Percentiles rank a stretch among this genome's conserved stretches.
These are phyloP conservation scores for Peterozyma xylosa DNA, from an alignment of 805 yeast genomes.

Conservation along the genomic window DNA sequence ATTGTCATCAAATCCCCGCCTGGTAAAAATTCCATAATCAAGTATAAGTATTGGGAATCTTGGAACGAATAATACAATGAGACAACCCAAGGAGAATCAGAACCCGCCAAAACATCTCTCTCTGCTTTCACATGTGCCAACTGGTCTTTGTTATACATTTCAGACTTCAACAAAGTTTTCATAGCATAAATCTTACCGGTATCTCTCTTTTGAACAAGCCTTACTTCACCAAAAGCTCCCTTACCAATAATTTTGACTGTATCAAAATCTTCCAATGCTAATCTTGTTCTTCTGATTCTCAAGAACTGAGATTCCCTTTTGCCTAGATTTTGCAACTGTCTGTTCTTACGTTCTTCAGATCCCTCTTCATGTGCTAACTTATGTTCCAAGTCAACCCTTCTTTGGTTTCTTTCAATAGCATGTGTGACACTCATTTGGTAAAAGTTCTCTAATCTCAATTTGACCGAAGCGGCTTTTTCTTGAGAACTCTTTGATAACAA, in stretches of 20 bases:
- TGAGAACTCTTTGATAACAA: slow-evolving; percentile 64
- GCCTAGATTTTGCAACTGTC: slow-evolving; percentile 79
- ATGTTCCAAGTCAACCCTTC: slow-evolving; percentile 80
- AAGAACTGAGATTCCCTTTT: slow-evolving; percentile 83
- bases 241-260: slow-evolving; percentile 91
- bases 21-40: slow-evolving; percentile 77
- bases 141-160: slow-evolving; percentile 93
- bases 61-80: slow-evolving; percentile 77
- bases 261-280: slow-evolving; percentile 74
- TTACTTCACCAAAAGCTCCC: slow-evolving; percentile 97
- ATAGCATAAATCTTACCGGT: slow-evolving; percentile 89
- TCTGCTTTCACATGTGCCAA: slow-evolving; percentile 94
- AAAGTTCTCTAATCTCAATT: slow-evolving; percentile 74
- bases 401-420: slow-evolving; percentile 93
- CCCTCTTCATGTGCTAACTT: slow-evolving; percentile 61
- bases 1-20: slow-evolving; percentile 92
- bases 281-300: slow-evolving; percentile 76
- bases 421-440: slow-evolving; percentile 81
- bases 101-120: slow-evolving; percentile 88
- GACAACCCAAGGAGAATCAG: slow-evolving; percentile 86
- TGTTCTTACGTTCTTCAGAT: slow-evolving; percentile 77
- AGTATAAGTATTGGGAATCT: slow-evolving; percentile 64
- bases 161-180: slow-evolving; percentile 86
- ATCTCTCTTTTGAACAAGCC: slow-evolving; percentile 88
- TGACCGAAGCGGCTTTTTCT: slow-evolving; percentile 79